phyloP scores from a whole-genome alignment of 345 rosid genomes.

The Bruguiera gymnorhiza region DNA sequence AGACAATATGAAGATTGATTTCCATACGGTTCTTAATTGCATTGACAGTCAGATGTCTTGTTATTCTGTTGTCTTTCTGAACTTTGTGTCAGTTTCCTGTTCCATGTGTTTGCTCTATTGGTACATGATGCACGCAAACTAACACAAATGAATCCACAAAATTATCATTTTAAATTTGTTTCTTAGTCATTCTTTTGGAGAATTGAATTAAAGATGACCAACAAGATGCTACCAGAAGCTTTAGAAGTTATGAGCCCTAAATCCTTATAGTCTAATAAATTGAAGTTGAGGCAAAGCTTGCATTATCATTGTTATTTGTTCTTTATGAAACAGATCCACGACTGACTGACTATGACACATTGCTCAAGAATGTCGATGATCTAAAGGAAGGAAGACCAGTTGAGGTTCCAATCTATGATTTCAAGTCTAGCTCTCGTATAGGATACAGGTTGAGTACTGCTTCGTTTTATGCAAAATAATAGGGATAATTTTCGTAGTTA shows the following conservation, averaged over 20 bases:
- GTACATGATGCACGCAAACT: too few relatives aligned
- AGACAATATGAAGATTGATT: neutral
- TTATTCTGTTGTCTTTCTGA: neutral
- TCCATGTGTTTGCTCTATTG: too few relatives aligned
- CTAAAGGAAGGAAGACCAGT: constrained; percentile 72
- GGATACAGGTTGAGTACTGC: constrained; percentile 74
- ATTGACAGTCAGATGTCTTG: too few relatives aligned
- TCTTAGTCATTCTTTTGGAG: neutral
- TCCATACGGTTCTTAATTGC: too few relatives aligned
- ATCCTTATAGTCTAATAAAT: neutral
- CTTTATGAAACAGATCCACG: constrained; percentile 71
- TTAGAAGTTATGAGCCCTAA: neutral
- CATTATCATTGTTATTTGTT: constrained; percentile 13
- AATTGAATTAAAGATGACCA: neutral
- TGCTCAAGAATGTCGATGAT: constrained; percentile 76
- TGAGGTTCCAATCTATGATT: constrained; percentile 92
- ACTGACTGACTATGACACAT: constrained; percentile 85
- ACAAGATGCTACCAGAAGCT: neutral
- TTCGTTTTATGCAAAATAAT: constrained; percentile 11
- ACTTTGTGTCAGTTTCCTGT: neutral
- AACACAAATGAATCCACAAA: neutral
- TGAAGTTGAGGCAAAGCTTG: constrained; percentile 9
- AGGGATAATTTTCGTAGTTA: constrained; percentile 8
- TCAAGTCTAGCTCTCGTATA: constrained; percentile 80
- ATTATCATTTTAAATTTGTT: neutral